A percentile compares a stretch with the other conserved stretches of the same genome.
phyloP scores from a whole-genome alignment of 129 eudicot genomes.

The Rutidosis leptorrhynchoides region DNA sequence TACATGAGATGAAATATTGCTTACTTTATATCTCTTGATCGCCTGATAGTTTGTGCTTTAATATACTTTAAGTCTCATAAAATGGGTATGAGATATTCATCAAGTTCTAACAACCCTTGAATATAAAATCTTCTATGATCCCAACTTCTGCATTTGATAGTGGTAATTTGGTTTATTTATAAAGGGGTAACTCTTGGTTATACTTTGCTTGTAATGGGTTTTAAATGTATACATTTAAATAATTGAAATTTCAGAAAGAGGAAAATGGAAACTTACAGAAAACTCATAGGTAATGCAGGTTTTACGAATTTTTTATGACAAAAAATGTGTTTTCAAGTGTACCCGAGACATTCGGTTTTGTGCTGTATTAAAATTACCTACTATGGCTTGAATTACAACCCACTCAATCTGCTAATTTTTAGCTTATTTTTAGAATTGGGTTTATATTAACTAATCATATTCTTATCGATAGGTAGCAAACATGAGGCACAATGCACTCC shows the following conservation, averaged over 20 bases:
- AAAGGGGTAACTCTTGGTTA: background rate
- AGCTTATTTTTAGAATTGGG: background rate
- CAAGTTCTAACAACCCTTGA: no score
- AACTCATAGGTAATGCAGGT: background rate
- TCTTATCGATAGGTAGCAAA: constrained; percentile 66
- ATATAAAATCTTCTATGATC: no score
- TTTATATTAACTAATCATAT: constrained; percentile 4
- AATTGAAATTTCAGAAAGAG: background rate
- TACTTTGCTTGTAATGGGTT: background rate
- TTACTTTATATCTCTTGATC: no score
- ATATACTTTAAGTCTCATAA: no score
- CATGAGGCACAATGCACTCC: constrained; percentile 94
- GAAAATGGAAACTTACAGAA: background rate
- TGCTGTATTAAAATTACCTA: background rate
- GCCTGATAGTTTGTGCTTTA: no score
- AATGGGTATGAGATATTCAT: no score
- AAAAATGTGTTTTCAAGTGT: background rate
- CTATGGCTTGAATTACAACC: background rate
- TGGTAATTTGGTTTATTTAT: no score
- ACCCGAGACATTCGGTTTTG: background rate
- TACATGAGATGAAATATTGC: no score
- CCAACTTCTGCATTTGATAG: no score
- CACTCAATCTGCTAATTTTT: background rate
- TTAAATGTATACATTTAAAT: background rate
- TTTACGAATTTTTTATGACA: background rate